These are phyloP conservation scores for Microbotryomycetes sp. DNA, from an alignment of 1,284 basidiomycete genomes.

Conservation along the genomic window DNA sequence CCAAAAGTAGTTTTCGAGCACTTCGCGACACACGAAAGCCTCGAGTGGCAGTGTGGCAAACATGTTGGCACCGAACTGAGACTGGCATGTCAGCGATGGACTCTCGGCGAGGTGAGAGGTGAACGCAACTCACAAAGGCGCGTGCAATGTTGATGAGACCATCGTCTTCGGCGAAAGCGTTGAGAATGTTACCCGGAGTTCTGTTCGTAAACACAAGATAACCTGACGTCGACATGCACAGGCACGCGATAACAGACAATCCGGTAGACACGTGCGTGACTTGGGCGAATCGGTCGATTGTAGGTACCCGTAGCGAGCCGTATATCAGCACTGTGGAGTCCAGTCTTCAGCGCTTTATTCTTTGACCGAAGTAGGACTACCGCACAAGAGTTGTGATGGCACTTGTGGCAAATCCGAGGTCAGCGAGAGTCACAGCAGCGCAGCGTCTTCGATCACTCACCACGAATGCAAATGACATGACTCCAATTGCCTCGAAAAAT, in stretches of 20 bases:
- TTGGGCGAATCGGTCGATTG: slow-evolving; percentile 83
- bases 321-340: slow-evolving; percentile 97
- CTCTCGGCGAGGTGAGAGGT: neutral
- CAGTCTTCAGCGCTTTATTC: too few relatives aligned
- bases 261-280: slow-evolving; percentile 88
- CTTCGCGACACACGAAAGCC: slow-evolving; percentile 89
- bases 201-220: slow-evolving; percentile 84
- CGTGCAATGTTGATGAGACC: slow-evolving; percentile 34
- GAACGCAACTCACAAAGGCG: slow-evolving; percentile 15
- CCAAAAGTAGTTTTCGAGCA: slow-evolving; percentile 89
- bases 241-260: slow-evolving; percentile 71
- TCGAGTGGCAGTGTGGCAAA: slow-evolving; percentile 92
- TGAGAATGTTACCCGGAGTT: slow-evolving; percentile 70
- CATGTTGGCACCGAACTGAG: slow-evolving; percentile 86
- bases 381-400: slow-evolving; percentile 29
- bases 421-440: neutral
- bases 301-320: slow-evolving; percentile 83
- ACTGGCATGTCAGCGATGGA: neutral
- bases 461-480: slow-evolving; percentile 84
- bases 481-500: slow-evolving; percentile 86
- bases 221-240: slow-evolving; percentile 78
- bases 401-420: too few relatives aligned
- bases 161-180: slow-evolving; percentile 72
- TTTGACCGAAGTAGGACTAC: too few relatives aligned
- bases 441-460: neutral